Conservation (phyloP, 768 basidiomycete genomes). For the Artomyces pyxidatus region DNA sequence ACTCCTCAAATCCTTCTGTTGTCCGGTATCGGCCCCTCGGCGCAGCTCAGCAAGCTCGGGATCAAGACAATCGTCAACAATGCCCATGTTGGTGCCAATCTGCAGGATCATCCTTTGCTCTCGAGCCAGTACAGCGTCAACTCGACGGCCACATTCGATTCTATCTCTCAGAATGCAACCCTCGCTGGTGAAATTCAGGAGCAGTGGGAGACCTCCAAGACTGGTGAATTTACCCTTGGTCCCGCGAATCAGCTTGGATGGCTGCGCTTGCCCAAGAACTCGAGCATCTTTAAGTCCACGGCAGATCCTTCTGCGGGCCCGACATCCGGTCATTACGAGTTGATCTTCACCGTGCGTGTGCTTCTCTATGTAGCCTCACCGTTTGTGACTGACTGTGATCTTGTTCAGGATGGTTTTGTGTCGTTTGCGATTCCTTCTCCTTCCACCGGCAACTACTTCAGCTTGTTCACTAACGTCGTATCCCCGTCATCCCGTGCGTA, state of each 20-base stretch:
- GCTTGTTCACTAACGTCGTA: constrained; percentile 6
- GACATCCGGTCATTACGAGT: constrained; percentile 1
- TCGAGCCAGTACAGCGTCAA: not conserved
- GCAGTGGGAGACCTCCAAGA: not conserved
- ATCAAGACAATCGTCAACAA: not conserved
- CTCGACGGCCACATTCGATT: constrained; percentile 2
- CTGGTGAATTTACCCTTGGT: not conserved
- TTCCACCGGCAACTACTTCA: constrained; percentile 4
- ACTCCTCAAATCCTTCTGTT: constrained; percentile 2
- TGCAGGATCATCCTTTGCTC: constrained; percentile 1
- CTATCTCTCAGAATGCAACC: not conserved
- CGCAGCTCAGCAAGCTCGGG: not conserved
- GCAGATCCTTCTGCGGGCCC: constrained; percentile 2
- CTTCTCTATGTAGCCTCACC: not conserved
- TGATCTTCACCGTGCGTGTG: constrained; percentile 4
- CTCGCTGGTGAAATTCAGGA: not conserved
- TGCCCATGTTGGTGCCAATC: not conserved
- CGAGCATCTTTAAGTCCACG: not conserved
- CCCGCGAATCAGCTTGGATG: constrained; percentile 5
- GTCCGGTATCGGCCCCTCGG: constrained; percentile 1
- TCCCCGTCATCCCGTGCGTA: constrained; percentile 8
- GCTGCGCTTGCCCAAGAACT: not conserved
- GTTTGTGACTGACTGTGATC: not conserved
- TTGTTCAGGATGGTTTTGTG: constrained; percentile 2
- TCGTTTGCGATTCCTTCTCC: constrained; percentile 1